Conservation (phyloP, 2,329 filamentous ascomycete species). For the Ophiostoma piceae region DNA sequence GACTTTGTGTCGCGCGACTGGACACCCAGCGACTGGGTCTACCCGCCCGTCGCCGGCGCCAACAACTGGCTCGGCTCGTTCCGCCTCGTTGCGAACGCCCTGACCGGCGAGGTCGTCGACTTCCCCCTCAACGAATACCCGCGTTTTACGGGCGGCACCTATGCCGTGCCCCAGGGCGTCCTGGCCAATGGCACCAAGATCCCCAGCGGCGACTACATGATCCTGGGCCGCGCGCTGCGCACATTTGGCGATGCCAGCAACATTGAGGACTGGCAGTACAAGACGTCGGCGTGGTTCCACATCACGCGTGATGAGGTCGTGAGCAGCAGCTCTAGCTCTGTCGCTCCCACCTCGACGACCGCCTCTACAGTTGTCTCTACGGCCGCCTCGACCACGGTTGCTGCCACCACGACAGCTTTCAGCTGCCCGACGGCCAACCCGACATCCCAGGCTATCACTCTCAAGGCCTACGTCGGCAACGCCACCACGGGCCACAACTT, state of each 20-base stretch:
- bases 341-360: neutral
- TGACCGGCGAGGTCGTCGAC: neutral
- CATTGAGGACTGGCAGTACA: conserved; percentile 25
- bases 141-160: neutral
- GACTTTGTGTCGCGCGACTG: conserved; percentile 21
- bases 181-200: conserved; percentile 25
- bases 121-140: conserved; percentile 18
- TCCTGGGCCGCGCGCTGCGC: conserved; percentile 26
- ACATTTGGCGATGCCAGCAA: conserved; percentile 27
- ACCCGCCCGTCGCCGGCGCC: conserved; percentile 21
- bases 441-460: neutral
- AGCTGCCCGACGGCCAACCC: neutral
- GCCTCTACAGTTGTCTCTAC: neutral
- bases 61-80: conserved; percentile 21
- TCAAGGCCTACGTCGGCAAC: neutral
- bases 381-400: neutral
- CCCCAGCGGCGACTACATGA: conserved; percentile 26
- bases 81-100: conserved; percentile 5
- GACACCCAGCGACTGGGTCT: conserved; percentile 22
- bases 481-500: neutral
- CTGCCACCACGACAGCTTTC: neutral
- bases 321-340: neutral
- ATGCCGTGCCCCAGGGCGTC: conserved; percentile 14
- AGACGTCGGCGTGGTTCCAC: neutral
- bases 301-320: neutral